phyloP scores from a whole-genome alignment of 768 basidiomycete genomes.

The Lentinula aciculospora region DNA sequence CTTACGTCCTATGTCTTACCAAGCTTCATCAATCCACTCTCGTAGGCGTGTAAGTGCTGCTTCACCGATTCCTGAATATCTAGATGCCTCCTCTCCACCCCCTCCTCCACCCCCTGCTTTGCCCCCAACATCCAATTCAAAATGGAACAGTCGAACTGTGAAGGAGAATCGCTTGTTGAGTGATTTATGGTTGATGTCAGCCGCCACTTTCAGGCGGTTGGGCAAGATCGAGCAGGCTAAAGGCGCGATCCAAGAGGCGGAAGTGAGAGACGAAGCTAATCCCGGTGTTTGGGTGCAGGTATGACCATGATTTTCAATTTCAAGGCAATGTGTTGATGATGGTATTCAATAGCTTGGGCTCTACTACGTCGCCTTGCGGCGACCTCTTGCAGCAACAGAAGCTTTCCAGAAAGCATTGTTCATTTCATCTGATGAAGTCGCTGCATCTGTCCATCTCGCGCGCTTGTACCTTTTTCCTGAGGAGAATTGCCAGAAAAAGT shows the following conservation, averaged over 20 bases:
- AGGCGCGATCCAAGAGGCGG: slow-evolving; percentile 93
- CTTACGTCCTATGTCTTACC: slow-evolving; percentile 52
- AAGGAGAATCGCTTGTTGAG: slow-evolving; percentile 69
- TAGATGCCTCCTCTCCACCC: slow-evolving; percentile 33
- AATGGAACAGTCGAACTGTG: slow-evolving; percentile 36
- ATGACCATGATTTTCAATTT: slow-evolving; percentile 15
- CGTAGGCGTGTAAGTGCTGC: slow-evolving; percentile 54
- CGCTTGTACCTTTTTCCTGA: slow-evolving; percentile 57
- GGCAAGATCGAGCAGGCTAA: slow-evolving; percentile 88
- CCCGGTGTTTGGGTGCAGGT: slow-evolving; percentile 95
- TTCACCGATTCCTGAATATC: slow-evolving; percentile 22
- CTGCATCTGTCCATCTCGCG: slow-evolving; percentile 75
- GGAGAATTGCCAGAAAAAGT: slow-evolving; percentile 7
- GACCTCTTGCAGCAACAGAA: slow-evolving; percentile 59
- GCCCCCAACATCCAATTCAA: slow-evolving; percentile 26
- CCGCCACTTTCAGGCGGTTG: slow-evolving; percentile 86
- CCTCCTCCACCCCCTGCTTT: slow-evolving; percentile 42
- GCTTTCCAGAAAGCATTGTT: slow-evolving; percentile 88
- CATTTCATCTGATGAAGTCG: slow-evolving; percentile 71
- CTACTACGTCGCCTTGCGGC: slow-evolving; percentile 58
- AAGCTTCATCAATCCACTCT: slow-evolving; percentile 83
- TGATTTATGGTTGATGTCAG: slow-evolving; percentile 89
- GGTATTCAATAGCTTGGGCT: slow-evolving; percentile 57
- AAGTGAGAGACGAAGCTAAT: slow-evolving; percentile 80
- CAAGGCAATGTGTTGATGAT: not conserved